Evolutionary conservation across 306 rosid genomes (phyloP).

Genomic region (Glycine tomentella): DNA sequence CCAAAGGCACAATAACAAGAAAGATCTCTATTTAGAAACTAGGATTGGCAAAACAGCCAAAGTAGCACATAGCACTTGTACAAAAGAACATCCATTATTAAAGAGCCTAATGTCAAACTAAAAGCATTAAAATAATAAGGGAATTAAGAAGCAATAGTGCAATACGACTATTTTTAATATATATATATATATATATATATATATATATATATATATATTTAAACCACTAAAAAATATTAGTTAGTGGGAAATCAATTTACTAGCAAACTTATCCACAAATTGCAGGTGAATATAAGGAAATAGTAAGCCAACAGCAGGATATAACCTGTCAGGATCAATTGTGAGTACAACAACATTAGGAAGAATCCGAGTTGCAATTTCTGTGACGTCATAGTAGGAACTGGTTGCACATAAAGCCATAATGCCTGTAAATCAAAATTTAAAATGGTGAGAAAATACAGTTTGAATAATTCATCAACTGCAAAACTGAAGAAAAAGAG

Average conservation of each 20-base stretch:
- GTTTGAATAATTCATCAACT: constrained; percentile 31
- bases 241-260: constrained; percentile 27
- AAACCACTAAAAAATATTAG: constrained; percentile 24
- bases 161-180: no score
- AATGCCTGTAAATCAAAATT: constrained; percentile 68
- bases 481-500: constrained; percentile 36
- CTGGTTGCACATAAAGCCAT: constrained; percentile 98
- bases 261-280: constrained; percentile 34
- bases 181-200: no score
- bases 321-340: constrained; percentile 91
- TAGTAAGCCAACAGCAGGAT: constrained; percentile 32
- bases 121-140: constrained; percentile 2
- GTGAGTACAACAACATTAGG: constrained; percentile 91
- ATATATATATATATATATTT: no score
- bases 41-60: constrained; percentile 42
- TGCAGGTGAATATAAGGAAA: constrained; percentile 24
- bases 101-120: constrained; percentile 27
- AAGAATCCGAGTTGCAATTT: constrained; percentile 93
- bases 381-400: constrained; percentile 85
- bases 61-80: constrained; percentile 23
- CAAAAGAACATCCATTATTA: constrained; percentile 19
- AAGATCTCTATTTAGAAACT: constrained; percentile 36
- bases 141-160: constrained; percentile 3
- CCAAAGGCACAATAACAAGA: constrained; percentile 6
- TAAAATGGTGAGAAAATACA: constrained; percentile 19